These are phyloP conservation scores for Thraustochytrium striatum DNA, from an alignment of 352 stramenopile species.

Conservation along the genomic window DNA sequence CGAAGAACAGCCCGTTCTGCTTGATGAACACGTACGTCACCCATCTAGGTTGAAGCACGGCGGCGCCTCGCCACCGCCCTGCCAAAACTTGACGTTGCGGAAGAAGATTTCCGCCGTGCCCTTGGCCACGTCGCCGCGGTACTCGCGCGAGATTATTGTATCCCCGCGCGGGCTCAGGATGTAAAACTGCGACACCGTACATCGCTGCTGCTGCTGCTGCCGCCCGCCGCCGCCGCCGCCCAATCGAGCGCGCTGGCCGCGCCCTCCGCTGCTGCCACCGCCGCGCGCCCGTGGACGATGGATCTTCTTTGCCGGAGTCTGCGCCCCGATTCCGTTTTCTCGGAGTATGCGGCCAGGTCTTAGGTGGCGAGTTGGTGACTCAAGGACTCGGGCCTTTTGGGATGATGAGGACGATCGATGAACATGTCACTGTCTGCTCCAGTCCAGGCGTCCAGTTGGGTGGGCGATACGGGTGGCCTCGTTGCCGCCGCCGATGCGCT, in stretches of 20 bases:
- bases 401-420: too few species aligned
- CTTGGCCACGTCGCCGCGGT: slow-evolving; percentile 55
- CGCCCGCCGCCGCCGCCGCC: background rate
- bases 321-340: background rate
- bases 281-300: background rate
- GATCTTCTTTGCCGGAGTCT: background rate
- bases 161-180: slow-evolving; percentile 95
- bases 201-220: background rate
- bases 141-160: slow-evolving; percentile 96
- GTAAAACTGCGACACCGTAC: slow-evolving; percentile 92
- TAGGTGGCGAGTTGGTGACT: too few species aligned
- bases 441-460: too few species aligned
- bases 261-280: background rate
- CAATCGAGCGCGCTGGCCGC: too few species aligned
- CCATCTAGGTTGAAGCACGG: slow-evolving; percentile 78
- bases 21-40: slow-evolving; percentile 97
- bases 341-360: too few species aligned
- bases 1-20: slow-evolving; percentile 97
- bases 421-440: too few species aligned
- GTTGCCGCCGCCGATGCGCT: too few species aligned
- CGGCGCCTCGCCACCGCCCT: slow-evolving; percentile 73
- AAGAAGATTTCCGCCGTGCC: slow-evolving; percentile 94
- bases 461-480: too few species aligned
- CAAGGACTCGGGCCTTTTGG: too few species aligned
- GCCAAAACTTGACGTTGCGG: slow-evolving; percentile 98